A percentile compares a stretch with the other conserved stretches of the same genome.
These are phyloP conservation scores for Terfezia claveryi DNA, from an alignment of 495 filamentous ascomycete species.

Conservation along the genomic window DNA sequence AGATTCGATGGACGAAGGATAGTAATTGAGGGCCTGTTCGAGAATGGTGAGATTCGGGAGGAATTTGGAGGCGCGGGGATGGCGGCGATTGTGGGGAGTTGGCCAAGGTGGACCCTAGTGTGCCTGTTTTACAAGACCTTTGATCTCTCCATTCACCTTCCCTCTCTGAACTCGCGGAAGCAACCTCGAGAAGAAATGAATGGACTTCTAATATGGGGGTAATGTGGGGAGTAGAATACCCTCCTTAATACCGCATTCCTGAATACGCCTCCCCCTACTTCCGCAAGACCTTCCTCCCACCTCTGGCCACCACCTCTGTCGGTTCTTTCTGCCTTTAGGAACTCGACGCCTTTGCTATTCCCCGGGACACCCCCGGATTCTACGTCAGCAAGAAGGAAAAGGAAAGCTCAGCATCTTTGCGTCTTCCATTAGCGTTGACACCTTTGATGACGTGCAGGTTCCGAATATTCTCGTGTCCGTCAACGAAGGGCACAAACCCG, in stretches of 20 bases:
- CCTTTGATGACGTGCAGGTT: slow-evolving; percentile 89
- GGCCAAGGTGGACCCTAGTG: slow-evolving; percentile 80
- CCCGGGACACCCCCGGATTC: slow-evolving; percentile 35
- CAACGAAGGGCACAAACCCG: slow-evolving; percentile 78
- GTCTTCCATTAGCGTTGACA: slow-evolving; percentile 87
- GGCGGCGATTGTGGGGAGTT: slow-evolving; percentile 39
- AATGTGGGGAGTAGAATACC: slow-evolving; percentile 48
- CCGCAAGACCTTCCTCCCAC: slow-evolving; percentile 69
- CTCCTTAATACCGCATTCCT: slow-evolving; percentile 83
- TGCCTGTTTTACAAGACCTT: slow-evolving; percentile 42
- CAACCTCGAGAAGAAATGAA: no score
- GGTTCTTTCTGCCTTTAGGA: slow-evolving; percentile 94
- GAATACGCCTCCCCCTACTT: slow-evolving; percentile 52
- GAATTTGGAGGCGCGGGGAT: slow-evolving; percentile 91
- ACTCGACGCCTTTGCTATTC: slow-evolving; percentile 33
- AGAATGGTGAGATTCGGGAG: no score
- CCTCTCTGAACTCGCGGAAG: no score
- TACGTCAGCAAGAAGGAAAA: slow-evolving; percentile 98
- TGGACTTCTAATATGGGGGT: no score
- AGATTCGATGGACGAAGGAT: slow-evolving; percentile 67
- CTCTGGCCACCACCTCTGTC: slow-evolving; percentile 69
- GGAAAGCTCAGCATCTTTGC: slow-evolving; percentile 93
- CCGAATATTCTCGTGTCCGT: slow-evolving; percentile 73
- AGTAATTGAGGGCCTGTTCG: slow-evolving; percentile 79
- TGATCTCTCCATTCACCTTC: no score